A percentile compares a stretch with the other conserved stretches of the same genome.
Conservation (phyloP, 208 protist species). For the Leishmania lainsoni region DNA sequence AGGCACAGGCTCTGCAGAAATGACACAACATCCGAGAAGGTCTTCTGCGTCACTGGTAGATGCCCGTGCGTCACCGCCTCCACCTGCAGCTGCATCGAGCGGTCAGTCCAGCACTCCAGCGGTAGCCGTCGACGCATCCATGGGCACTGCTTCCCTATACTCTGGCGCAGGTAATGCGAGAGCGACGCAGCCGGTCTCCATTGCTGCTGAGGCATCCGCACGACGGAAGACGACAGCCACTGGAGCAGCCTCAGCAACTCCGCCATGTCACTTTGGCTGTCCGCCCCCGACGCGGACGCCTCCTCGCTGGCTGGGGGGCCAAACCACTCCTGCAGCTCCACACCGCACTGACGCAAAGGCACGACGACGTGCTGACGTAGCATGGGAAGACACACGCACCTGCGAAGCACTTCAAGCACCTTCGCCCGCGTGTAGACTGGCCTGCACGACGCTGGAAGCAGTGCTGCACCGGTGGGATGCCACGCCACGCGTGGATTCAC, state of each 20-base stretch:
- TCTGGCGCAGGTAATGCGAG: background rate
- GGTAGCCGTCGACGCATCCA: slow-evolving; percentile 20
- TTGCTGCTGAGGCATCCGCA: background rate
- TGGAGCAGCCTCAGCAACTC: slow-evolving; percentile 9
- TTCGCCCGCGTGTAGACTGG: slow-evolving; percentile 27
- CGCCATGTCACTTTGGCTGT: background rate
- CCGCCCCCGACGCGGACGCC: background rate
- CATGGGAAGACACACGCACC: slow-evolving; percentile 25
- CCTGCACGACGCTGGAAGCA: slow-evolving; percentile 2
- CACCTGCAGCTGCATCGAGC: slow-evolving; percentile 29
- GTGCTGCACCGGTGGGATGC: slow-evolving; percentile 9
- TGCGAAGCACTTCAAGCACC: slow-evolving; percentile 27
- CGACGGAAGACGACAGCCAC: slow-evolving; percentile 12
- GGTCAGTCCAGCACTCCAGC: slow-evolving; percentile 17
- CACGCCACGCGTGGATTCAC: slow-evolving; percentile 16
- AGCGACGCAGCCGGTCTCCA: slow-evolving; percentile 6
- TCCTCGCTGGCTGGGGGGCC: background rate
- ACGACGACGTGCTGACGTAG: slow-evolving; percentile 13
- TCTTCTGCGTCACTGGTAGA: slow-evolving; percentile 20
- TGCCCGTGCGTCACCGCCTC: slow-evolving; percentile 19
- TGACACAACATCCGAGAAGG: slow-evolving; percentile 15
- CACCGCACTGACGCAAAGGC: slow-evolving; percentile 13
- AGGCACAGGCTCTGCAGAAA: slow-evolving; percentile 19
- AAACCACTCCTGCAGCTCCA: slow-evolving; percentile 13
- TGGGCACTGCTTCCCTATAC: background rate